phyloP scores from a whole-genome alignment of 352 stramenopile species.

The Lagenidium giganteum region DNA sequence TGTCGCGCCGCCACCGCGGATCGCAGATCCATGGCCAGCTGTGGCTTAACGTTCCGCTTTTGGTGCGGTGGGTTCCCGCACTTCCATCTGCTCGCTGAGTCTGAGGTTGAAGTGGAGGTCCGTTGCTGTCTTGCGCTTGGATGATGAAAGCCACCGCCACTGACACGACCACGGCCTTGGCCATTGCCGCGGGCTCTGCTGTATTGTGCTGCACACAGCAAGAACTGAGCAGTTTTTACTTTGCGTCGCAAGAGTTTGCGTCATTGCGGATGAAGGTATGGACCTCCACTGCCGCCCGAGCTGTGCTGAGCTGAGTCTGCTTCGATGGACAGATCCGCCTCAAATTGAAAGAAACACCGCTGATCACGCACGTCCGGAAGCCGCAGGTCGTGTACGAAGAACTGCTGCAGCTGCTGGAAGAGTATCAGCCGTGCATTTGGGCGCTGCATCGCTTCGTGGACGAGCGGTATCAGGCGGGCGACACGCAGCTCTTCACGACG shows the following conservation, averaged over 20 bases:
- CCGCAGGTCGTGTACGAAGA: conserved; percentile 14
- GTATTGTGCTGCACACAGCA: conserved; percentile 16
- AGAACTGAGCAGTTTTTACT: conserved; percentile 28
- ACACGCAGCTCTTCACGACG: background rate
- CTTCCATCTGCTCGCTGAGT: conserved; percentile 25
- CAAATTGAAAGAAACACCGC: no score
- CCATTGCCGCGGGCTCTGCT: no score
- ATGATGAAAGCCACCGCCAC: background rate
- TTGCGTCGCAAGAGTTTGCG: conserved; percentile 26
- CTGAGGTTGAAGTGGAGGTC: conserved; percentile 28
- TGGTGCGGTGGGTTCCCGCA: conserved; percentile 44
- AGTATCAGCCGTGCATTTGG: conserved; percentile 35
- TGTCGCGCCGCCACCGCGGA: no score
- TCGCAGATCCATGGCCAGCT: no score
- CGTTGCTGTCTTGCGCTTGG: background rate
- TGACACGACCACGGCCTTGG: background rate
- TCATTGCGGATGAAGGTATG: conserved; percentile 33
- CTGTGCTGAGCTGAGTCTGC: background rate
- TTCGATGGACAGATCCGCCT: conserved; percentile 22
- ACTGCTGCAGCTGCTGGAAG: conserved; percentile 27
- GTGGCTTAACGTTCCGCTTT: no score
- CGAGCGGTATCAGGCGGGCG: background rate
- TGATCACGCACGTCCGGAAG: conserved; percentile 19
- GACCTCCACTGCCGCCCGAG: no score
- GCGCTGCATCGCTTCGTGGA: conserved; percentile 29